A percentile compares a stretch with the other conserved stretches of the same genome.
Evolutionary conservation across 495 filamentous ascomycete species (phyloP).

Genomic region (Hamigera avellanea): DNA sequence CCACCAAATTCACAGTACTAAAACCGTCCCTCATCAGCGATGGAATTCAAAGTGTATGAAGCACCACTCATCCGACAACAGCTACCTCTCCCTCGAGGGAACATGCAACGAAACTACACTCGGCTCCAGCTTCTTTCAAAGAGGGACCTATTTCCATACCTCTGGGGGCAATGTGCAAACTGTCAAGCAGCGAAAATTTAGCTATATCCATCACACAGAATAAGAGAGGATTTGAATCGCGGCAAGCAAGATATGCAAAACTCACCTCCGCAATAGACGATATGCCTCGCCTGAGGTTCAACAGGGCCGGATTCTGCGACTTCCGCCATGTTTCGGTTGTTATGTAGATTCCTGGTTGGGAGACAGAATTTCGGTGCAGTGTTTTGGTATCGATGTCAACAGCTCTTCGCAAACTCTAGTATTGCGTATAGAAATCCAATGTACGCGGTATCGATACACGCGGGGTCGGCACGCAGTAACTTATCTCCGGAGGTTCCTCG

Average conservation of each 20-base stretch:
- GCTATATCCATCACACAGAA: slow-evolving; percentile 4
- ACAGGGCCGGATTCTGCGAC: slow-evolving; percentile 19
- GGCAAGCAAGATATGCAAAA: slow-evolving; percentile 5
- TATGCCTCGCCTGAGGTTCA: slow-evolving; percentile 51
- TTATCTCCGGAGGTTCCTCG: too few relatives aligned
- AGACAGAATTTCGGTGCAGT: too few relatives aligned
- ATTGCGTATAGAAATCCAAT: too few relatives aligned
- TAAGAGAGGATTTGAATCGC: slow-evolving; percentile 1
- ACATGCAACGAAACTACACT: too few relatives aligned
- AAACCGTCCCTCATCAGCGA: background rate
- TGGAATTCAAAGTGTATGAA: too few relatives aligned
- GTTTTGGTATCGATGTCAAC: too few relatives aligned
- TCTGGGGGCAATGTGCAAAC: slow-evolving; percentile 91
- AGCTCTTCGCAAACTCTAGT: too few relatives aligned
- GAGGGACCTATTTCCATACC: slow-evolving; percentile 44
- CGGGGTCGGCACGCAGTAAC: too few relatives aligned
- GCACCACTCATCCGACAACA: too few relatives aligned
- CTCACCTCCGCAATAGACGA: slow-evolving; percentile 76
- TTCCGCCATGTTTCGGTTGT: slow-evolving; percentile 25
- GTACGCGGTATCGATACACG: too few relatives aligned
- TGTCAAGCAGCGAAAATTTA: slow-evolving; percentile 23
- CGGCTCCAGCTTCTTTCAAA: too few relatives aligned
- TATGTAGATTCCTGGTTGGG: background rate
- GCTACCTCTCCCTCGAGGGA: too few relatives aligned
- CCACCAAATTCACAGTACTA: slow-evolving; percentile 99